Evolutionary conservation across 257 asterid species (phyloP), one percentile per base, ranked within the genome.

Genomic region (Mitragyna speciosa): DNA sequence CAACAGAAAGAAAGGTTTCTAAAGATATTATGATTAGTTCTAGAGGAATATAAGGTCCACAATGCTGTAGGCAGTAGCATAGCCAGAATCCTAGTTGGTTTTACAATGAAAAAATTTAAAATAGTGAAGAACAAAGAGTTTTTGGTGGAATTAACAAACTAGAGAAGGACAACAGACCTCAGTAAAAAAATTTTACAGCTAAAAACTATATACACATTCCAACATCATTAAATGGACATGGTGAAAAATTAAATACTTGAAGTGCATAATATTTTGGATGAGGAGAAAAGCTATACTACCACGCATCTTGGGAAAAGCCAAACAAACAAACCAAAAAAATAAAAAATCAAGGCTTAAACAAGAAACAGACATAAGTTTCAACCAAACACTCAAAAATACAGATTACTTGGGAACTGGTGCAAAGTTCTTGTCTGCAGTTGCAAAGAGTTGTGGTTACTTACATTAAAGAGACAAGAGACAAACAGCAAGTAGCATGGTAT

Each of bases 401-500:
- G 20, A 39, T 36, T 51, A 58, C 52, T 22, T 22, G 15, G 26
- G 28, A 33, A 22, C 63, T n/a, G 33, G 24, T 10, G 78, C 12
- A 7, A 54, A 36, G 12, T 77, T 49, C 48, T 16, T 6, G 36
- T 66, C 11, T 30, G 65, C 17, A 22, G 22, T 45, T 48, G 41
- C 8, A 4, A 48, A 19, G 19, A 67, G 26, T 41, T 10, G 45
- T 56, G 59, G 69, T 19, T 54, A 17, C 10, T 33, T 11, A 39
- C 39, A 59, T 43, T 30, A 59, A 71, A 59, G 10, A 24, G 28
- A 68, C 14, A 73, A 17, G 67, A 66, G 36, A 31, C 33, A 63
- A 51, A 80, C 39, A 47, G 70, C 49, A 71, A 45, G 65, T 67
- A 43, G 56, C 65, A 51, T 12, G 56, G 58, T 45, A 67, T 79